phyloP scores from a whole-genome alignment of 345 rosid genomes.

The Euphorbia peplus region DNA sequence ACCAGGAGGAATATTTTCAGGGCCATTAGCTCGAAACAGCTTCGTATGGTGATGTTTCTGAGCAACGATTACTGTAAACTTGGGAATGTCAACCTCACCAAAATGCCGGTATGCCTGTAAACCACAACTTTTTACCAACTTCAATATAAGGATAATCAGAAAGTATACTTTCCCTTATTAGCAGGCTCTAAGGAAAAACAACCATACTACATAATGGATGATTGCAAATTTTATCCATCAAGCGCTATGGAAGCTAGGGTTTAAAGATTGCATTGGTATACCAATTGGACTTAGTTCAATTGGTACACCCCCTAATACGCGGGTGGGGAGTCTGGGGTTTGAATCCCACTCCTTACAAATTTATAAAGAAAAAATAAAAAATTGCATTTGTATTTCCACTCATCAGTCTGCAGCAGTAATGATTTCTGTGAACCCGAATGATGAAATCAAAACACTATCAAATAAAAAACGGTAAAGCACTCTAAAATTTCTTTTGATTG shows the following conservation, averaged over 20 bases:
- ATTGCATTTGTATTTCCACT: background rate
- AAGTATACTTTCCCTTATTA: background rate
- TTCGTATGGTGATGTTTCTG: conserved; percentile 94
- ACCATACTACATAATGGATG: background rate
- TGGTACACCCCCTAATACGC: too few species aligned
- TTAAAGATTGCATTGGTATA: background rate
- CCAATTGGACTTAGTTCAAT: too few species aligned
- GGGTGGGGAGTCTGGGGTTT: too few species aligned
- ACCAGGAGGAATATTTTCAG: conserved; percentile 94
- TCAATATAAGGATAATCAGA: background rate
- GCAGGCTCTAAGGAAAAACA: conserved; percentile 1
- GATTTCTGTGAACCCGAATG: background rate
- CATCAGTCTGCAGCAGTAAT: background rate
- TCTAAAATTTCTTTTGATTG: background rate
- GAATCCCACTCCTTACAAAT: too few species aligned
- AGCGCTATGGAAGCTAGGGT: background rate
- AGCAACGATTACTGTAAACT: conserved; percentile 73
- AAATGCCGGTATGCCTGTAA: conserved; percentile 70
- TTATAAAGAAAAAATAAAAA: too few species aligned
- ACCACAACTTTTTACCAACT: conserved; percentile 4
- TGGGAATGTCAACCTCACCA: conserved; percentile 59
- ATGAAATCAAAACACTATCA: background rate
- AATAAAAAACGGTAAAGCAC: background rate
- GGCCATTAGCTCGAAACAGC: conserved; percentile 54
- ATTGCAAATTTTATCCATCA: background rate